Evolutionary conservation across 1,284 basidiomycete species (phyloP), one percentile per base, ranked within the genome.

Genomic region (Ustilago vetiveriae): DNA sequence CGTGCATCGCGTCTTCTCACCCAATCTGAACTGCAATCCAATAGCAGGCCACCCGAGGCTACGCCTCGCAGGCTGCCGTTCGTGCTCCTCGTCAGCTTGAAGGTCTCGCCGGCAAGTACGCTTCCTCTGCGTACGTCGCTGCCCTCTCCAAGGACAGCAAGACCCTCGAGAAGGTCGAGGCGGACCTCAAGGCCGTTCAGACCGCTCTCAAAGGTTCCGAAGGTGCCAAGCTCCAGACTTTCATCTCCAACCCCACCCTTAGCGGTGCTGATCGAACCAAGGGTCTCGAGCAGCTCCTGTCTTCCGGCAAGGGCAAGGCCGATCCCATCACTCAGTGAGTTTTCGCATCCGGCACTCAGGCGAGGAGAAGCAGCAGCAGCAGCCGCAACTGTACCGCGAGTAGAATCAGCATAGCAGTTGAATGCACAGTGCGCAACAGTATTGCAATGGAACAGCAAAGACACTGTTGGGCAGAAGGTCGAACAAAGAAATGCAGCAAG

Each of bases 101-200:
- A 14, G 78, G 78, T 33, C 58, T 81, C 45, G 51, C 79, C 30
- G 79, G 88, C 83, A 98, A 97, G 85, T 98, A 99, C 84, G 95
- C 96, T 68, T 90, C 91, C 60, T 95, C 96, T 24, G 88, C 92
- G 71, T 99, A 92, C 85, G 88, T 90, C 50, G 95, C 95, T 51
- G 94, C 96, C 17, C 88, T 94, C 80, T 86, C 89, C 79, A 91
- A 93, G 85, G 77, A 81, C 76, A 75, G 55, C 67, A 82, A 81
- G 76, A 78, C 77, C 27, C 75, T 82, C 44, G 54, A 73, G 39
- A 76, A 76, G 69, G 75, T 82, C 46, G 81, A 82, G 71, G 78
- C 86, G 35, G 95, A 98, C 83, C 88, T 98, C 74, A 85, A 85
- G 81, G 66, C 72, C 36, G 71, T 84, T 53, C 58, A 75, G 52